Evolutionary conservation across 2,329 filamentous ascomycete genomes (phyloP), one percentile per base, ranked within the genome.

Genomic region (Aschersonia sp.): DNA sequence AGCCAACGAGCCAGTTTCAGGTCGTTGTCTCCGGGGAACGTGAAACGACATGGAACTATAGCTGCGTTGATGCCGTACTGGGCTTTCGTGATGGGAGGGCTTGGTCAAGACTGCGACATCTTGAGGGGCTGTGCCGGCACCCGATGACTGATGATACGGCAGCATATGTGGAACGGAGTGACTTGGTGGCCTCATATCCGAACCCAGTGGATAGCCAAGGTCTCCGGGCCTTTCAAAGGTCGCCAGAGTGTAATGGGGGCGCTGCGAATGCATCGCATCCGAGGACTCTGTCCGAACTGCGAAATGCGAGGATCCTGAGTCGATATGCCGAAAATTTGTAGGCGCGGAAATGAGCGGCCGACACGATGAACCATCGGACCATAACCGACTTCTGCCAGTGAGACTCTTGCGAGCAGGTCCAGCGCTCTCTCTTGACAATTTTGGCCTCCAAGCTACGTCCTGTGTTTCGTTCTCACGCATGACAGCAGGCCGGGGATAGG

Each of bases 311-410:
- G 68, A 63, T 44, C 66, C 67, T 14, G 71, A 73, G 47, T 72
- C 63, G 45, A 81, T 54, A 62, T 81, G 78, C 44, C 72, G 73
- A 55, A 82, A 82, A 58, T 81, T 67, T 44, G 71, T 71, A 4
- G 78, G 78, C 22, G 67, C 67, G 41, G 77, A 79, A 55, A 82
- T 81, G 50, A 67, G 66, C 58, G 72, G 72, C 60, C 73, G 67
- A 61, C 70, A 74, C 56, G 70, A 63, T 42, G 67, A 62, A 46
- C 66, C 62, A 50, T 68, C 64, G 50, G 71, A 66, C 54, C 67
- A 63, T 55, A 72, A 62, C 47, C 66, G 64, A 56, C 64, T 72
- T 60, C 66, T 73, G 55, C 64, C 61, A 46, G 70, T 69, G 56
- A 70, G 68, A 54, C 62, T 64, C 51, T 62, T 66, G 51, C 54